Evolutionary conservation across 805 yeast species (phyloP).

Genomic region (Saccharomycopsis fibuligera): DNA sequence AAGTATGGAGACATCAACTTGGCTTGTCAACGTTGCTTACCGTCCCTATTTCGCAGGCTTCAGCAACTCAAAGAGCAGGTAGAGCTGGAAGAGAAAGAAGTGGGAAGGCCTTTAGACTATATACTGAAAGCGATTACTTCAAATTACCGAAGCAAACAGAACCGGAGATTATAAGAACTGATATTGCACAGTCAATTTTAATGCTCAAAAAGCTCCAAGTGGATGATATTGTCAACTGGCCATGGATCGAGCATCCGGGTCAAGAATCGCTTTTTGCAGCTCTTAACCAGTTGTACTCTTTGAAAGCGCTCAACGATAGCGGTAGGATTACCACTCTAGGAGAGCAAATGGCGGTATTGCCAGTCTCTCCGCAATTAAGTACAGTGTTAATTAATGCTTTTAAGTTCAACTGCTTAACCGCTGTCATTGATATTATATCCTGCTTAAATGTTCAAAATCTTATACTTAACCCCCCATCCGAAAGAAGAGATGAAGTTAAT

Average conservation of each 20-base stretch:
- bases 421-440: conserved; percentile 83
- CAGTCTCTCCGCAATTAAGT: conserved; percentile 87
- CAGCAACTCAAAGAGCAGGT: conserved; percentile 93
- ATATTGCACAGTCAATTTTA: conserved; percentile 76
- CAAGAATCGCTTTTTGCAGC: conserved; percentile 70
- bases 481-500: conserved; percentile 77
- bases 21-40: conserved; percentile 91
- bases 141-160: conserved; percentile 75
- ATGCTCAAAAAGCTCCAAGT: conserved; percentile 80
- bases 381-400: conserved; percentile 74
- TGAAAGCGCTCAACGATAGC: conserved; percentile 69
- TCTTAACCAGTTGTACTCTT: conserved; percentile 65
- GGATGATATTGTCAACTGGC: conserved; percentile 77
- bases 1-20: conserved; percentile 89
- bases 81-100: conserved; percentile 98
- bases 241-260: conserved; percentile 92
- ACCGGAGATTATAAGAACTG: conserved; percentile 86
- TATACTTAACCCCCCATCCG: conserved; percentile 71
- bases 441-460: conserved; percentile 91
- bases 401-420: conserved; percentile 45
- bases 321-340: conserved; percentile 81
- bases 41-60: conserved; percentile 87
- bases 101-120: conserved; percentile 85
- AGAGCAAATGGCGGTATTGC: conserved; percentile 79
- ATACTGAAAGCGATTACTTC: conserved; percentile 63